Base-by-base conservation (phyloP, 768 basidiomycete genomes). In the Auricularia heimuer region DNA sequence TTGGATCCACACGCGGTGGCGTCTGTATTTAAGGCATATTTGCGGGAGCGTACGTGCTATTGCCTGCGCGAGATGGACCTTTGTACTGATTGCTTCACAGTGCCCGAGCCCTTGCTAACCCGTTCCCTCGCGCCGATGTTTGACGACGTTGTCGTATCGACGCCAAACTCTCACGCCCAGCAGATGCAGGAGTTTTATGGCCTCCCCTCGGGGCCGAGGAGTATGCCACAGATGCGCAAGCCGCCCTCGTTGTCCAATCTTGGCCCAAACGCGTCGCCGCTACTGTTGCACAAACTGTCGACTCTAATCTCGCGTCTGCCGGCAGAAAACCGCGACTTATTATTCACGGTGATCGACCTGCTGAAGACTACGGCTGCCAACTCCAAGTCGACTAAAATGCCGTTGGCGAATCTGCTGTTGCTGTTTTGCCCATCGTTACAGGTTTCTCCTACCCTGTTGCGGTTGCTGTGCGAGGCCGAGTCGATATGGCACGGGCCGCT, bases 1-100 rank as follows among this genome's bases (percentile, higher is more conserved):
- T 77, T 98, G 42, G 95, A 98, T 72, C 95, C 95, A 60, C 94
- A 98, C 74, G 92, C 93, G 1, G 94, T 98, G 6, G 87, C 94
- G 21, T 91, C 92, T 33, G 78, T 96, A 36, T 97, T 96, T 78
- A 97, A 96, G 75, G 88, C 92, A 1, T 98, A 86, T 73, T 79
- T 98, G 54, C 88, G 95, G 65, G 94, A 97, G 82, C 78, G 94
- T 96, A 76, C 79, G 94, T 81, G 6, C 14, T 39, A 21, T 51
- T 66, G 56, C 8, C 60, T 62, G 56, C 33, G 24, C 24, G 24
- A 60, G 62, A 42, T 58, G 39, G 68, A 6, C 54, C 68, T 24
- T 33, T 64, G n/a, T 54, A 29, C 65, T 10, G 54, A 65, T 33
- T 54, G 33, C 65, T 10, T 54, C 65, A 33, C 69, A 97, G 94